Evolutionary conservation across 345 rosid genomes (phyloP), one percentile per base, ranked within the genome.

Genomic region (Brassica nigra): DNA sequence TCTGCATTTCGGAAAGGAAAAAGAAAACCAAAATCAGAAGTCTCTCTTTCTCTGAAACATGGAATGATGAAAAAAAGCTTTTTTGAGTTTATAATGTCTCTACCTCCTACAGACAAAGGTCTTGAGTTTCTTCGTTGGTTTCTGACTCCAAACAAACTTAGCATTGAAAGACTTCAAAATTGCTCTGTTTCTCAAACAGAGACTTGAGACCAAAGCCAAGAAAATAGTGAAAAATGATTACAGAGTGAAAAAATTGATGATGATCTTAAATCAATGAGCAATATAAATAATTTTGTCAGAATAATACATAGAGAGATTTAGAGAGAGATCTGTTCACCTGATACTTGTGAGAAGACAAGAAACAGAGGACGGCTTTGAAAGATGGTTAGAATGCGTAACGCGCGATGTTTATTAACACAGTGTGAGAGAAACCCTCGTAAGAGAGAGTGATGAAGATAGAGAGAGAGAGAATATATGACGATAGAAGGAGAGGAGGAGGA

Each of bases 61-160:
- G 14, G 27, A 9, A 47, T 69, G 12, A 36, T 68, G 8, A 16
- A 37, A 66, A 64, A 4, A 14, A 57, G 39, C 52, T 28, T 58
- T 12, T 49, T 80, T 27, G 5, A 4, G 20, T 4, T 59, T 23
- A 27, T 37, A 28, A 23, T 67, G 1, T 33, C 5, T 84, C 54
- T 62, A 92, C 99, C 99, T 82, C 89, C 90, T 57, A 89, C 57
- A 49, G 71, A 20, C 30, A 75, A 69, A 69, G 94, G 66, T 87
- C 97, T 88, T 70, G 71, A 82, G 76, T 86, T 67, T 90, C 97
- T 88, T 82, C 84, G 66, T 83, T 84, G 95, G 79, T 44, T 84
- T 90, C 97, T 90, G 59, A 74, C 75, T 85, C 92, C 87, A 84
- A 87, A 87, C 78, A 81, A 78, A 86, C 68, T 88, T 81, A 83